Evolutionary conservation across 1,284 basidiomycete genomes (phyloP).

Genomic region (Malassezia psittaci): DNA sequence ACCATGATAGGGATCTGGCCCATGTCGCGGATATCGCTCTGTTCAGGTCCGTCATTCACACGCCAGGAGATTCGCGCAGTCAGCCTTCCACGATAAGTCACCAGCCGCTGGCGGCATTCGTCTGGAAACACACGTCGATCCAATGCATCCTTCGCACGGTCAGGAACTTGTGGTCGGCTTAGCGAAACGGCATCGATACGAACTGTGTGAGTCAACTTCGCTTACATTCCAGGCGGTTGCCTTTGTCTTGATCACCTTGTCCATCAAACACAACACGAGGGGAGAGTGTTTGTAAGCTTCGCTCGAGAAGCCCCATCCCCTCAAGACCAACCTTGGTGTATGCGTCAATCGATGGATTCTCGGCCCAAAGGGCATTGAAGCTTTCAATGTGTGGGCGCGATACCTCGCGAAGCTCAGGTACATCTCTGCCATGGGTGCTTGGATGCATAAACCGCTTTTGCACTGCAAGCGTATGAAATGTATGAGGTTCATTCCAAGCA

Average conservation of each 20-base stretch:
- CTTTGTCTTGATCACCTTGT: constrained; percentile 48
- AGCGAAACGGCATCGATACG: constrained; percentile 81
- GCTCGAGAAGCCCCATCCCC: constrained; percentile 67
- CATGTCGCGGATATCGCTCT: constrained; percentile 72
- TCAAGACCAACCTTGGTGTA: constrained; percentile 53
- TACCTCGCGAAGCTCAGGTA: constrained; percentile 81
- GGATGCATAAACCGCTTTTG: constrained; percentile 75
- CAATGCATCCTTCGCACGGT: constrained; percentile 64
- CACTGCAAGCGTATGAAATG: constrained; percentile 73
- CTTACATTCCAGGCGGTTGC: constrained; percentile 45
- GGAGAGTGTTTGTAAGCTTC: constrained; percentile 73
- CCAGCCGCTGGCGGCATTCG: constrained; percentile 65
- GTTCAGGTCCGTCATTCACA: constrained; percentile 62
- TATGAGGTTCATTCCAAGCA: constrained; percentile 39
- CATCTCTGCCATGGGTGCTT: constrained; percentile 59
- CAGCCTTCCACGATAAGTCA: constrained; percentile 84
- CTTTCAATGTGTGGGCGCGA: constrained; percentile 88
- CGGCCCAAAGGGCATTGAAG: constrained; percentile 69
- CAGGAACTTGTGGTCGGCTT: constrained; percentile 73
- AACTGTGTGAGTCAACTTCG: constrained; percentile 51
- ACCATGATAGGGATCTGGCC: constrained; percentile 94
- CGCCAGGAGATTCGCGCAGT: constrained; percentile 81
- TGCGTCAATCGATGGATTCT: constrained; percentile 37
- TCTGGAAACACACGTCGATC: constrained; percentile 72
- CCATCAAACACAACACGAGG: constrained; percentile 83